phyloP scores from a whole-genome alignment of 106 monocot genomes.

The Vanilla planifolia region DNA sequence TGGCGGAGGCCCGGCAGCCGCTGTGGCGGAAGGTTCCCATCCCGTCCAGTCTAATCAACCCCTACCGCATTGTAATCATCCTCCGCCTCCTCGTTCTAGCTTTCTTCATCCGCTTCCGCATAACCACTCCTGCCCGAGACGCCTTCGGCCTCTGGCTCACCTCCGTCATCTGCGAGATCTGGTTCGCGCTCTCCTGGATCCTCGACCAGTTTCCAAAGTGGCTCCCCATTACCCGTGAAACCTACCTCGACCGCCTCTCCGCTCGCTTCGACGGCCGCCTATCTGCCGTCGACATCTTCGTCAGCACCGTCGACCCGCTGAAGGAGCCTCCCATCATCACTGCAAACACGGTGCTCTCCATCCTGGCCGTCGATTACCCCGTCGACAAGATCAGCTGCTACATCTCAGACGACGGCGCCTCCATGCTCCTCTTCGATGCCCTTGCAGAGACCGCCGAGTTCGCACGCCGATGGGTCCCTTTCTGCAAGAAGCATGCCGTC shows the following conservation, averaged over 20 bases:
- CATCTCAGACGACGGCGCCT: slow-evolving; percentile 90
- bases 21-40: slow-evolving; percentile 92
- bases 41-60: slow-evolving; percentile 79
- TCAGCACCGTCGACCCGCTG: slow-evolving; percentile 86
- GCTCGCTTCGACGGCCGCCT: slow-evolving; percentile 71
- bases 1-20: slow-evolving; percentile 87
- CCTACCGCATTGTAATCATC: slow-evolving; percentile 86
- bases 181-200: slow-evolving; percentile 97
- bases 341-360: slow-evolving; percentile 91
- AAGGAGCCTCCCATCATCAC: slow-evolving; percentile 97
- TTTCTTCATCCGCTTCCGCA: slow-evolving; percentile 88
- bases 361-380: slow-evolving; percentile 89
- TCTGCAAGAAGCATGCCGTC: slow-evolving; percentile 77
- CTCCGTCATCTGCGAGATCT: slow-evolving; percentile 91
- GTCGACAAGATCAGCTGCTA: slow-evolving; percentile 83
- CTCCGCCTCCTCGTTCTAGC: slow-evolving; percentile 71
- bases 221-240: slow-evolving; percentile 76
- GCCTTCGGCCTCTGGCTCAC: slow-evolving; percentile 88
- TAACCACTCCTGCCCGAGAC: slow-evolving; percentile 71
- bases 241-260: slow-evolving; percentile 88
- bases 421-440: slow-evolving; percentile 86
- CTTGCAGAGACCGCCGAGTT: slow-evolving; percentile 89
- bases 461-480: slow-evolving; percentile 85
- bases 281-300: slow-evolving; percentile 75
- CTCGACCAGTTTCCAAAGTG: slow-evolving; percentile 98